Base-by-base conservation (phyloP, 768 basidiomycete genomes). In the Panaeolus cyanescens region DNA sequence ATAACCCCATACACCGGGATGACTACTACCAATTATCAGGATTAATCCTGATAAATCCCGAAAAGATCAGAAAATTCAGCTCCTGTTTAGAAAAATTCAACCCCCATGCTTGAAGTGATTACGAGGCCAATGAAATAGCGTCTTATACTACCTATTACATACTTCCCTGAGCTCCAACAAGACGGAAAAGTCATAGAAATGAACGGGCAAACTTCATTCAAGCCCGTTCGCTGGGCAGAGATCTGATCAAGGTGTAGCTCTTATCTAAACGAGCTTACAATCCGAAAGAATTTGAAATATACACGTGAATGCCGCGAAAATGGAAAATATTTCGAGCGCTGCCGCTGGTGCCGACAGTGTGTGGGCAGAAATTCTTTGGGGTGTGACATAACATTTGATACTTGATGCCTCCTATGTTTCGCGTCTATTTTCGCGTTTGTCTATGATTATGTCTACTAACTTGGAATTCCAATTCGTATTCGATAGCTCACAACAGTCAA, bases 361-460 rank as follows among this genome's bases (percentile, higher is more conserved):
- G 39, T 22, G 39, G 39, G 19, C 13, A 42, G 19, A n/a, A 20
- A 8, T 50, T 39, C 37, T 42, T 50, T 50, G 45, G 45, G 45
- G 45, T 50, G 45, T 50, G 45, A 50, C 45, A 50, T 30, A 50
- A 50, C 45, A 50, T 50, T 50, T 50, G 45, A 50, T 50, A 50
- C 2, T 50, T 50, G 22, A 13, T 28, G n/a, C 9, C 45, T 30
- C 45, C 45, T 50, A 50, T 28, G 25, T 50, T 50, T 50, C 19
- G 9, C 8, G 7, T 6, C 6, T 25, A 15, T 50, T 13, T 13
- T 28, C 6, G 12, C 25, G 17, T 50, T 28, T 50, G 19, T 42
- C 39, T 42, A 8, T 20, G 19, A 9, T n/a, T n/a, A 13, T 50
- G 17, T 28, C 25, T 25, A 45, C 42, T 15, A 10, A 25, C 10